phyloP scores from a whole-genome alignment of 352 stramenopile species.

The Pythium phragmitis region DNA sequence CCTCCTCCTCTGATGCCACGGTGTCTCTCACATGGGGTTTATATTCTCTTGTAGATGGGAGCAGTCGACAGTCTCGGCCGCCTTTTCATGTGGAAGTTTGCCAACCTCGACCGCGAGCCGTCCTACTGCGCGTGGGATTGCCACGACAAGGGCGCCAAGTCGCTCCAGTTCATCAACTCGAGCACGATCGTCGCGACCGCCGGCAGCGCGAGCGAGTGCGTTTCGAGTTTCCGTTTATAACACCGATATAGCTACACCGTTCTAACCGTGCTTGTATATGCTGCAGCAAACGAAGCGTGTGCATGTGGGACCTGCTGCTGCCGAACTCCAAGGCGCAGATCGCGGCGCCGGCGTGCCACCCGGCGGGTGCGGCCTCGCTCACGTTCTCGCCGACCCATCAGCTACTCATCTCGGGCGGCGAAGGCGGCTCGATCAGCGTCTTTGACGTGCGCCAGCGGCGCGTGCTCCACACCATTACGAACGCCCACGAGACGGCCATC shows the following conservation, averaged over 20 bases:
- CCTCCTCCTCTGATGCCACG: background rate
- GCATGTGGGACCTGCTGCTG: constrained; percentile 83
- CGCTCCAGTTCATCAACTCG: constrained; percentile 79
- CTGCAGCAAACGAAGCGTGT: constrained; percentile 75
- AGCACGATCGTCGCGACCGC: constrained; percentile 72
- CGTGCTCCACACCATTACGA: constrained; percentile 82
- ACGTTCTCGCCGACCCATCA: constrained; percentile 80
- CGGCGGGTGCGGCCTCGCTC: constrained; percentile 67
- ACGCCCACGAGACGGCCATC: constrained; percentile 83
- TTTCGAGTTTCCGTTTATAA: background rate
- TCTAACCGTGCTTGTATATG: no score
- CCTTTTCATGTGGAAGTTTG: constrained; percentile 84
- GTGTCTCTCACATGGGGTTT: background rate
- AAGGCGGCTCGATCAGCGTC: constrained; percentile 75
- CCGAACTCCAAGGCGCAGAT: constrained; percentile 72
- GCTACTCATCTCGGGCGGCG: constrained; percentile 78
- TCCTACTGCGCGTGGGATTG: constrained; percentile 79
- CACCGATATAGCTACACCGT: background rate
- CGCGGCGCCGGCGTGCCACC: constrained; percentile 68
- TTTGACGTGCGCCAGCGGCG: constrained; percentile 87
- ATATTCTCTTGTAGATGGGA: constrained; percentile 49
- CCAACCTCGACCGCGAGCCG: constrained; percentile 55
- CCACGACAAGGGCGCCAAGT: constrained; percentile 84
- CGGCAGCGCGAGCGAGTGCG: constrained; percentile 71
- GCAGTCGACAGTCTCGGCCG: constrained; percentile 67